phyloP scores from a whole-genome alignment of 768 basidiomycete genomes.

The Russula abietina region DNA sequence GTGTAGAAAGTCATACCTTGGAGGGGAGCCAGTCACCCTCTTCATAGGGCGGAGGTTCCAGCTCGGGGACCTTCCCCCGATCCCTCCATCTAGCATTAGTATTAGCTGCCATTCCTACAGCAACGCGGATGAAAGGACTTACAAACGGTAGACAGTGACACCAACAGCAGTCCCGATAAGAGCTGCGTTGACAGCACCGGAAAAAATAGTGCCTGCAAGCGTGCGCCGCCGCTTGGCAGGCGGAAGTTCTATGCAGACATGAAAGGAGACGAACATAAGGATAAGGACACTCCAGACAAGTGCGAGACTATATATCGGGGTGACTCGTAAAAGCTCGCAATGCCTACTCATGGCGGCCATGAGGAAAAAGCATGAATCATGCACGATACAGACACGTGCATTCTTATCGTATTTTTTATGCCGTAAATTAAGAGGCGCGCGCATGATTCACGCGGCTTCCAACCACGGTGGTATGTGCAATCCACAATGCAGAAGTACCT shows the following conservation, averaged over 20 bases:
- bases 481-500: slow-evolving; percentile 22
- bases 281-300: slow-evolving; percentile 23
- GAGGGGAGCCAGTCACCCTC: slow-evolving; percentile 47
- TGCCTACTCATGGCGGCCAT: slow-evolving; percentile 26
- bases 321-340: slow-evolving; percentile 30
- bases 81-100: slow-evolving; percentile 59
- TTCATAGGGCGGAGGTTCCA: slow-evolving; percentile 52
- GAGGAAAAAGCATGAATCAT: slow-evolving; percentile 24
- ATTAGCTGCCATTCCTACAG: slow-evolving; percentile 3
- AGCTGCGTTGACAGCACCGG: slow-evolving; percentile 78
- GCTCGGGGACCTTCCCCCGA: slow-evolving; percentile 52
- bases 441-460: slow-evolving; percentile 8
- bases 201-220: slow-evolving; percentile 76
- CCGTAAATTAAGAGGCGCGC: neutral
- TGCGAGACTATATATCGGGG: slow-evolving; percentile 40
- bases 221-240: slow-evolving; percentile 76
- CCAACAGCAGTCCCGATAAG: slow-evolving; percentile 84
- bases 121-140: slow-evolving; percentile 32
- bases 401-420: neutral
- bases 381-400: slow-evolving; percentile 19
- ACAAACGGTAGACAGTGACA: slow-evolving; percentile 82
- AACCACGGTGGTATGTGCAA: neutral
- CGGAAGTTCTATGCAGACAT: slow-evolving; percentile 53
- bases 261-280: slow-evolving; percentile 29
- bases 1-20: neutral